These are phyloP conservation scores for Jamesozyma gamospora DNA, from an alignment of 805 yeast species.

Conservation along the genomic window DNA sequence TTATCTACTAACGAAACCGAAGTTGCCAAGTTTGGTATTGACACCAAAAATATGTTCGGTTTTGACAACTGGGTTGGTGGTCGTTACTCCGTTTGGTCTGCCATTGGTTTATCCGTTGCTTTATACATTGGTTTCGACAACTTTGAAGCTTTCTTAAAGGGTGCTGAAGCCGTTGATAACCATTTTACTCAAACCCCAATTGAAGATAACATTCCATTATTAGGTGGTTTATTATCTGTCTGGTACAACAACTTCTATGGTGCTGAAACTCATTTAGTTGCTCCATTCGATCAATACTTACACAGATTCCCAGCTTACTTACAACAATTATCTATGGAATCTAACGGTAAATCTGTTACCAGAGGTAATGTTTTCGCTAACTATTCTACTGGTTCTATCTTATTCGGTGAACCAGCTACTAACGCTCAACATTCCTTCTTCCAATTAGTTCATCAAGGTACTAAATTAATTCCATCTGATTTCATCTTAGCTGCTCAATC, in stretches of 20 bases:
- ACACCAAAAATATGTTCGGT: conserved; percentile 96
- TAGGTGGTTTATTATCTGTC: conserved; percentile 88
- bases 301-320: conserved; percentile 99
- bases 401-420: conserved; percentile 98
- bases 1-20: conserved; percentile 86
- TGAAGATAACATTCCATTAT: conserved; percentile 81
- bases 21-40: conserved; percentile 93
- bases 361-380: conserved; percentile 83
- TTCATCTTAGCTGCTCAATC: conserved; percentile 95
- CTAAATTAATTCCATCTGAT: conserved; percentile 93
- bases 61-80: conserved; percentile 99
- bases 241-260: conserved; percentile 99
- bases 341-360: conserved; percentile 96
- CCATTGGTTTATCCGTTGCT: conserved; percentile 94
- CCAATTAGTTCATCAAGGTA: conserved; percentile 99
- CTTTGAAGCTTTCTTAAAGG: conserved; percentile 84
- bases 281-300: conserved; percentile 97
- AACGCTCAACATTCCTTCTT: conserved; percentile 99
- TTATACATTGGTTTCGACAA: conserved; percentile 91
- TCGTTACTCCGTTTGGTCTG: conserved; percentile 99
- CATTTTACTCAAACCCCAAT: conserved; percentile 80
- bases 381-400: conserved; percentile 91
- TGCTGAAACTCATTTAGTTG: conserved; percentile 96
- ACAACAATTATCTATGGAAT: conserved; percentile 98
- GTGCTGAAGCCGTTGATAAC: conserved; percentile 95